Percentiles rank a stretch among this genome's conserved stretches.
phyloP scores from a whole-genome alignment of 768 basidiomycete species.

The Pulveroboletus sp. region DNA sequence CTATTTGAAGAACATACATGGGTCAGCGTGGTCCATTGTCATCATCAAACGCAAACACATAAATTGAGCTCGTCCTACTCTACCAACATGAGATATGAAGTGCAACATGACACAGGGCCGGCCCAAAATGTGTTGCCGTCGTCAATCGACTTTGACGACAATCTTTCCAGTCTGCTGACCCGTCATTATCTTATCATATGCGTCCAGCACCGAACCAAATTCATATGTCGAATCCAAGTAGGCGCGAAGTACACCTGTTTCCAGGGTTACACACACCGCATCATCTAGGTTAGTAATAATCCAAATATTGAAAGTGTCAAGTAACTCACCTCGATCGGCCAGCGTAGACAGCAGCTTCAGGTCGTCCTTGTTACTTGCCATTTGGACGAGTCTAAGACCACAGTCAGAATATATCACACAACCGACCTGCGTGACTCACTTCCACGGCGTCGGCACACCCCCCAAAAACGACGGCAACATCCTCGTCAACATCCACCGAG shows the following conservation, averaged over 20 bases:
- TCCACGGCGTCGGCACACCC: slow-evolving; percentile 43
- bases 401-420: neutral
- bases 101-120: neutral
- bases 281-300: neutral
- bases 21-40: neutral
- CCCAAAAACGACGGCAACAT: slow-evolving; percentile 48
- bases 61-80: neutral
- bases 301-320: neutral
- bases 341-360: slow-evolving; percentile 35
- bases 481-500: neutral
- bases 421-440: slow-evolving; percentile 30
- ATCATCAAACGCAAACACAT: neutral
- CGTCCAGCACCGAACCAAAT: slow-evolving; percentile 54
- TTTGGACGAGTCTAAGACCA: slow-evolving; percentile 23
- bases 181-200: slow-evolving; percentile 58
- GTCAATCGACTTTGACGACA: slow-evolving; percentile 46
- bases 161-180: slow-evolving; percentile 61
- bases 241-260: slow-evolving; percentile 43
- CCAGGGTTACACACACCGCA: neutral
- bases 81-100: neutral
- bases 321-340: slow-evolving; percentile 38
- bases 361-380: slow-evolving; percentile 32
- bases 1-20: too few relatives aligned
- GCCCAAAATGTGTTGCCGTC: neutral
- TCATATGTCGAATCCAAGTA: slow-evolving; percentile 52